Conservation (phyloP, 169 alveolate genomes). For the Cryptosporidium ubiquitum region DNA sequence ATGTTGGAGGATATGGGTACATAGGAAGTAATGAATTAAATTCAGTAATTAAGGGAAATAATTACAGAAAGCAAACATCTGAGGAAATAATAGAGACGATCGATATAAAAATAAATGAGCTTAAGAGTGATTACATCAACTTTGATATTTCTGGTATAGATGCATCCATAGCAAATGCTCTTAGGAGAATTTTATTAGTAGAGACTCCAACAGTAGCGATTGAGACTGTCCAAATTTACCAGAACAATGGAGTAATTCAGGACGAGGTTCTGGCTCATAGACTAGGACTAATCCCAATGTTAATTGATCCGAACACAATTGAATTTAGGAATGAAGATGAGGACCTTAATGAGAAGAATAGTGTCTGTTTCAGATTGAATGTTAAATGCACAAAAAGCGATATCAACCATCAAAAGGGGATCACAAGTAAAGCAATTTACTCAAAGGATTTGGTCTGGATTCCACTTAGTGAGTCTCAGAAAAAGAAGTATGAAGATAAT, state of each 20-base stretch:
- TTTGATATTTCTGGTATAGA: slow-evolving; percentile 89
- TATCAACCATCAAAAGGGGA: slow-evolving; percentile 25
- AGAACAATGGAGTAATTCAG: slow-evolving; percentile 92
- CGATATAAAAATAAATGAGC: slow-evolving; percentile 66
- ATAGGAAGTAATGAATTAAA: slow-evolving; percentile 43
- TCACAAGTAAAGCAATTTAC: slow-evolving; percentile 85
- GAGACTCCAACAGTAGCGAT: slow-evolving; percentile 97
- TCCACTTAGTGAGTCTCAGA: slow-evolving; percentile 91
- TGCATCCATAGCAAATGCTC: slow-evolving; percentile 94
- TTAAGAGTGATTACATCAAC: slow-evolving; percentile 44
- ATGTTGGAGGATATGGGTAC: slow-evolving; percentile 69
- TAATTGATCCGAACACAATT: slow-evolving; percentile 92
- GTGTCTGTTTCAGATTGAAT: slow-evolving; percentile 82
- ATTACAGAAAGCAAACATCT: slow-evolving; percentile 17
- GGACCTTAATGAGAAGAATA: slow-evolving; percentile 81
- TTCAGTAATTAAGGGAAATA: slow-evolving; percentile 11
- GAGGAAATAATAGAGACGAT: slow-evolving; percentile 62
- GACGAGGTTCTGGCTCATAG: slow-evolving; percentile 99
- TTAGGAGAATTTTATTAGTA: slow-evolving; percentile 94
- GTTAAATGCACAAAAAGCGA: slow-evolving; percentile 74
- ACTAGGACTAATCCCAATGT: slow-evolving; percentile 96
- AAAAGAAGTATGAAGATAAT: slow-evolving; percentile 82
- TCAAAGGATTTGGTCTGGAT: slow-evolving; percentile 91
- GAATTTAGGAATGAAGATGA: slow-evolving; percentile 85
- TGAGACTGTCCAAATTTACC: slow-evolving; percentile 90